Base-by-base conservation (phyloP, 2,329 filamentous ascomycete genomes). In the Chrysosporium queenslandicum region DNA sequence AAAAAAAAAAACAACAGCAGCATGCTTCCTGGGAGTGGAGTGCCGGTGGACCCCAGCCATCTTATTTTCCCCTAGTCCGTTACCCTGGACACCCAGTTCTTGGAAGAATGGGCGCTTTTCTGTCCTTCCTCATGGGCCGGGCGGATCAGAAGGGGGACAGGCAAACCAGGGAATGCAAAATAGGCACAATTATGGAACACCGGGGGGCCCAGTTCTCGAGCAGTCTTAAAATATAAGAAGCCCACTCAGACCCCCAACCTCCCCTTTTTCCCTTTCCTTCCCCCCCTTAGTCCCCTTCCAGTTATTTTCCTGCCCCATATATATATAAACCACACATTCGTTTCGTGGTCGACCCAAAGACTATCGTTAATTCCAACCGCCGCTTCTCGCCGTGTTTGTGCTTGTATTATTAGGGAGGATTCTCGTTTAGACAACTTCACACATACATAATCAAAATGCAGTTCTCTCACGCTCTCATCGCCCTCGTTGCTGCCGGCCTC, bases 401-500 rank as follows among this genome's bases (percentile, higher is more conserved):
- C 2, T 16, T 52, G 30, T 48, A 53, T 4, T 49, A 51, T 20
- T 51, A 51, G 40, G 47, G 40, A 45, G 49, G 40, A 45, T 5
- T 51, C 54, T 47, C 45, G 27, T 30, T 51, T 37, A 46, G 43
- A 46, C 42, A 36, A 16, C 9, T 5, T 16, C 7, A 14, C 27
- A 53, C 41, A 51, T 42, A 46, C 20, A 40, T 52, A 50, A 46
- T 56, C 57, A 67, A 60, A 47, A 70, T 69, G 67, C 61, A 67
- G 53, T 63, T 68, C 59, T 61, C 59, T 16, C 55, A 57, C 54
- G 54, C 60, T 45, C 39, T 66, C 29, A 52, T 70, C 60, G 59
- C 69, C 53, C 57, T 75, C 53, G 66, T 71, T 58, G 61, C 71
- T 60, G 70, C 72, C 63, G 62, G 68, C 53, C 64, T 75, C 56